Percentiles rank a stretch among this genome's conserved stretches.
phyloP scores from a whole-genome alignment of 805 yeast species.

The Sugiyamaella lignohabitans region DNA sequence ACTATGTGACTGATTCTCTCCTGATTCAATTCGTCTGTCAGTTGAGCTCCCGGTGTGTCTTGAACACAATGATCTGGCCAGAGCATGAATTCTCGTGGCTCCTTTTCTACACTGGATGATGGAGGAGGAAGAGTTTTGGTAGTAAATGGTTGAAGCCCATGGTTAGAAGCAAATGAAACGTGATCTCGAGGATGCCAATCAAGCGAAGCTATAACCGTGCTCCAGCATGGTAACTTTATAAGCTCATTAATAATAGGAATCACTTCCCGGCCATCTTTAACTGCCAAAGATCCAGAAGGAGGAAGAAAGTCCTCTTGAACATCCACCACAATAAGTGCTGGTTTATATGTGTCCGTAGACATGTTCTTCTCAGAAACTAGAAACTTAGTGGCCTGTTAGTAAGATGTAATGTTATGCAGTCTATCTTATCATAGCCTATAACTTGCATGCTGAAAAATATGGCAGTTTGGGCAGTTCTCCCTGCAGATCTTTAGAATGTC shows the following conservation, averaged over 20 bases:
- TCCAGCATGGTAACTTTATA: slow-evolving; percentile 44
- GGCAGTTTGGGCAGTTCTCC: no score
- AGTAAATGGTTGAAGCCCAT: slow-evolving; percentile 47
- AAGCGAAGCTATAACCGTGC: slow-evolving; percentile 60
- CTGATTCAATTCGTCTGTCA: slow-evolving; percentile 46
- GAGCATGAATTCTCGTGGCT: slow-evolving; percentile 35
- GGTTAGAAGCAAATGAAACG: slow-evolving; percentile 72
- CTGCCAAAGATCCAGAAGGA: slow-evolving; percentile 71
- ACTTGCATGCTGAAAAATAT: no score
- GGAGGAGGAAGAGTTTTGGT: slow-evolving; percentile 48
- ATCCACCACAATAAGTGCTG: slow-evolving; percentile 70
- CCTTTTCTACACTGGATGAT: slow-evolving; percentile 26
- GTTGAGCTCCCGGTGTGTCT: slow-evolving; percentile 55
- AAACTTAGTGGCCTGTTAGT: no score
- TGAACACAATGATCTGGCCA: slow-evolving; percentile 96
- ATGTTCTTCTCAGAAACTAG: no score
- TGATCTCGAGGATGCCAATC: slow-evolving; percentile 88
- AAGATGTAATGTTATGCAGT: no score
- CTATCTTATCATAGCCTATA: no score
- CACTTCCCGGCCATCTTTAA: slow-evolving; percentile 53
- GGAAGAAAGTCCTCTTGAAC: slow-evolving; percentile 84
- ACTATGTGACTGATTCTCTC: slow-evolving; percentile 40
- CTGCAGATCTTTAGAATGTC: no score
- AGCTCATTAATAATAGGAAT: slow-evolving; percentile 48
- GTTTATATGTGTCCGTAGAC: not conserved